phyloP scores from a whole-genome alignment of 176 grass and related monocot species.

The Poa annua region DNA sequence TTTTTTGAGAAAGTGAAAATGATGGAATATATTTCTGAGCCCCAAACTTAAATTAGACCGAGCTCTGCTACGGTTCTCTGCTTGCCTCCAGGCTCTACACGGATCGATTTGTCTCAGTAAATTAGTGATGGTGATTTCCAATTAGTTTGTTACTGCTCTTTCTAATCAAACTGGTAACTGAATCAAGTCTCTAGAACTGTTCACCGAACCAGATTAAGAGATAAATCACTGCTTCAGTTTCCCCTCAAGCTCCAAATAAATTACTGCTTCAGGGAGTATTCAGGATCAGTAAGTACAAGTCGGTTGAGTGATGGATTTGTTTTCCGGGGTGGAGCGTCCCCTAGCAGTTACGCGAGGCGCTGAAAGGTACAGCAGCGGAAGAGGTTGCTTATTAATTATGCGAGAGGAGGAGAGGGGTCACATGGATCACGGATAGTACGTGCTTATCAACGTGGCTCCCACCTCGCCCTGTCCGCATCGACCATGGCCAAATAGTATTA shows the following conservation, averaged over 20 bases:
- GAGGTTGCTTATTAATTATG: slow-evolving; percentile 29
- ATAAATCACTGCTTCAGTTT: too few relatives aligned
- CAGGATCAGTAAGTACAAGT: too few relatives aligned
- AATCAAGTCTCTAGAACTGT: too few relatives aligned
- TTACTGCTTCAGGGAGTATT: too few relatives aligned
- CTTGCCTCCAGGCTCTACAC: not conserved
- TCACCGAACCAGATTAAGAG: too few relatives aligned
- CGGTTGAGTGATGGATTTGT: too few relatives aligned
- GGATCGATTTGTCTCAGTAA: too few relatives aligned
- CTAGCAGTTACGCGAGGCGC: slow-evolving; percentile 14
- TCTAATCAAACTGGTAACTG: too few relatives aligned
- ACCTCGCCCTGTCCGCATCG: not conserved
- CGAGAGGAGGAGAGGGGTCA: slow-evolving; percentile 30
- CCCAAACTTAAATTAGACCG: not conserved
- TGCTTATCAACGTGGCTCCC: slow-evolving; percentile 39
- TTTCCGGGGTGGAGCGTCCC: not conserved
- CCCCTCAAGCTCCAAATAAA: too few relatives aligned
- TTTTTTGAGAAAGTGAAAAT: not conserved
- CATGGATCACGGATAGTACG: slow-evolving; percentile 48
- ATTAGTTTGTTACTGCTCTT: too few relatives aligned
- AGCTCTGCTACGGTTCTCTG: not conserved
- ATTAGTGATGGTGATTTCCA: too few relatives aligned
- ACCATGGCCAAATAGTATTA: too few relatives aligned
- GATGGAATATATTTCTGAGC: not conserved
- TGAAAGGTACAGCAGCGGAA: slow-evolving; percentile 47